Evolutionary conservation across 441 rosid species (phyloP).

Genomic region (Syzygium syzygioides): DNA sequence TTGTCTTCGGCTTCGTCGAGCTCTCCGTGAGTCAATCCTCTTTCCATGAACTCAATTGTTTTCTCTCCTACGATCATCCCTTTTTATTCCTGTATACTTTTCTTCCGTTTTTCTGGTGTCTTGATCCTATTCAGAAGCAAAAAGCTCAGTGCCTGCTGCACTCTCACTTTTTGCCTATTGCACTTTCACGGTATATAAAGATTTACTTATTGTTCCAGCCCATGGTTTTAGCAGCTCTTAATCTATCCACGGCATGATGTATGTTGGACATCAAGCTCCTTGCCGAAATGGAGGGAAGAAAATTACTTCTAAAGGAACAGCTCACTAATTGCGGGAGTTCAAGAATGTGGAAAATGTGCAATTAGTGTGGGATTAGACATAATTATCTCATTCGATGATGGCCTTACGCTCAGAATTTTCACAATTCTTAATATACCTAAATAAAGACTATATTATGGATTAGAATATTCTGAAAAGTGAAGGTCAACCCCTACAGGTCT

Average conservation of each 20-base stretch:
- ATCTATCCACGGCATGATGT: neutral
- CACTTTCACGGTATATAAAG: neutral
- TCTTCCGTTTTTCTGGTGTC: neutral
- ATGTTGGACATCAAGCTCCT: neutral
- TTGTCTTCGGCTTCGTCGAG: conserved; percentile 78
- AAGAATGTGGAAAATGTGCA: neutral
- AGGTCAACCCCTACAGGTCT: neutral
- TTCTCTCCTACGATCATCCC: neutral
- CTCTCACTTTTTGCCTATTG: neutral
- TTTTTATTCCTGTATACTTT: neutral
- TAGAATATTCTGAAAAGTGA: neutral
- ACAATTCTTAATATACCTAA: neutral
- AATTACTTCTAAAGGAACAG: neutral
- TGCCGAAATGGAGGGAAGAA: neutral
- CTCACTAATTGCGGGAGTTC: neutral
- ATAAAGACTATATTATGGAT: neutral
- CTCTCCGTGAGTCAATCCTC: conserved; percentile 51
- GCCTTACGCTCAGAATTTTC: neutral
- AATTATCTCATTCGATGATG: neutral
- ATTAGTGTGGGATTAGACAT: neutral
- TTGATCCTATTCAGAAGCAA: neutral
- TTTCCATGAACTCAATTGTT: neutral
- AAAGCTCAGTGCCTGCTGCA: neutral
- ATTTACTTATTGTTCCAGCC: neutral
- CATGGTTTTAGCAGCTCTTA: neutral